Evolutionary conservation across 2,329 filamentous ascomycete species (phyloP).

Genomic region (Apiospora koreana): DNA sequence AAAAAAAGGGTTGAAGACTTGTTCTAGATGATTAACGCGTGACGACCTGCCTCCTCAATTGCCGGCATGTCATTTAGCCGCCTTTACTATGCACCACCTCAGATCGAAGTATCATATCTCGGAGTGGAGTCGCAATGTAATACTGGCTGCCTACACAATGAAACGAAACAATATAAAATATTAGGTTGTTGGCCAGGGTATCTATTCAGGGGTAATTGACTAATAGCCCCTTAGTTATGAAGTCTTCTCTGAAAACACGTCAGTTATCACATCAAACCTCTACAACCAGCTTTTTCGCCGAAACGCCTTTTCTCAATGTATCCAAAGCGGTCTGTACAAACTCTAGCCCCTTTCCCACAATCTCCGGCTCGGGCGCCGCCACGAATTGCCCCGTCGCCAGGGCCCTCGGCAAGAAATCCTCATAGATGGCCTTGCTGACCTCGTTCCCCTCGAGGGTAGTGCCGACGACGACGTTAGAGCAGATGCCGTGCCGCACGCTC

Average conservation of each 20-base stretch:
- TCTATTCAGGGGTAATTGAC: background rate
- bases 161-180: background rate
- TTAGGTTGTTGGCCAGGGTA: background rate
- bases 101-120: background rate
- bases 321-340: conserved; percentile 17
- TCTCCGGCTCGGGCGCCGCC: conserved; percentile 25
- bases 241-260: background rate
- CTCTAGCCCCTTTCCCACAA: conserved; percentile 23
- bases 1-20: background rate
- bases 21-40: background rate
- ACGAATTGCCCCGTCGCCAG: conserved; percentile 26
- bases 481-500: conserved; percentile 15
- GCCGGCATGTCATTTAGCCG: background rate
- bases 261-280: background rate
- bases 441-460: conserved; percentile 24
- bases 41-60: background rate
- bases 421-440: conserved; percentile 25
- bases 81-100: background rate
- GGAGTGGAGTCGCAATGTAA: background rate
- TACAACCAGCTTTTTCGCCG: conserved; percentile 19
- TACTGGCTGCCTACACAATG: background rate
- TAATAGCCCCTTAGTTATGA: background rate
- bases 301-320: conserved; percentile 12
- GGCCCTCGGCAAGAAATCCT: conserved; percentile 27
- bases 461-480: conserved; percentile 24